A percentile compares a stretch with the other conserved stretches of the same genome.
Evolutionary conservation across 116 monocot species (phyloP).

Genomic region (Phalaenopsis hybrid): DNA sequence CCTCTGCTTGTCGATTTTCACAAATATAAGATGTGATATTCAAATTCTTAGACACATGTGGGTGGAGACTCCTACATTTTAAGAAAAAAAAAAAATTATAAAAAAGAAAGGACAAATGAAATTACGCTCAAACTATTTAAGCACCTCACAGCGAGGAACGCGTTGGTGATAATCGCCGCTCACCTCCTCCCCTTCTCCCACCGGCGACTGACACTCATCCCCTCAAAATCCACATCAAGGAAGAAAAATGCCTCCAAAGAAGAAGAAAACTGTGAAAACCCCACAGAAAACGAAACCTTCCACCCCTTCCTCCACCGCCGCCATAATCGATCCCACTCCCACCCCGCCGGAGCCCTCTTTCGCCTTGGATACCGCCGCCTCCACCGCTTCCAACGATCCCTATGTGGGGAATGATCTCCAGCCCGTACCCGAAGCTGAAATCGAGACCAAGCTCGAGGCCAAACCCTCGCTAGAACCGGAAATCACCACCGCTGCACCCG

Average conservation of each 20-base stretch:
- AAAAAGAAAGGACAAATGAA: too few species aligned
- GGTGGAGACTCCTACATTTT: too few species aligned
- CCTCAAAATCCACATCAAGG: conserved; percentile 2
- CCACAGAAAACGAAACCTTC: conserved; percentile 13
- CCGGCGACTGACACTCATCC: not conserved
- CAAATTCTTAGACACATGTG: too few species aligned
- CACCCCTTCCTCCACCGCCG: not conserved
- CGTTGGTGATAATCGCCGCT: too few species aligned
- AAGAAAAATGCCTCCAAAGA: conserved; percentile 6
- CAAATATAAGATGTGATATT: too few species aligned
- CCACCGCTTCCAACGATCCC: not conserved
- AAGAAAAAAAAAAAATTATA: too few species aligned
- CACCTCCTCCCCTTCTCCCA: too few species aligned
- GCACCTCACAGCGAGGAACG: too few species aligned
- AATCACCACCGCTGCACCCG: not conserved
- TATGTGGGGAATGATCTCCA: not conserved
- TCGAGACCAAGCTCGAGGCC: not conserved
- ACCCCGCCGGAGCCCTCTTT: not conserved
- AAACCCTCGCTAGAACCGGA: conserved; percentile 1
- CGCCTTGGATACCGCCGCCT: not conserved
- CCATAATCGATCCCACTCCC: not conserved
- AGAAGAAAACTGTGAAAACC: not conserved
- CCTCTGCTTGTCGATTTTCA: too few species aligned
- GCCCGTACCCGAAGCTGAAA: conserved; percentile 2
- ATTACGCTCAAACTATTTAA: too few species aligned